Conservation (phyloP, 2,329 filamentous ascomycete species). For the Incumbomyces lentus region DNA sequence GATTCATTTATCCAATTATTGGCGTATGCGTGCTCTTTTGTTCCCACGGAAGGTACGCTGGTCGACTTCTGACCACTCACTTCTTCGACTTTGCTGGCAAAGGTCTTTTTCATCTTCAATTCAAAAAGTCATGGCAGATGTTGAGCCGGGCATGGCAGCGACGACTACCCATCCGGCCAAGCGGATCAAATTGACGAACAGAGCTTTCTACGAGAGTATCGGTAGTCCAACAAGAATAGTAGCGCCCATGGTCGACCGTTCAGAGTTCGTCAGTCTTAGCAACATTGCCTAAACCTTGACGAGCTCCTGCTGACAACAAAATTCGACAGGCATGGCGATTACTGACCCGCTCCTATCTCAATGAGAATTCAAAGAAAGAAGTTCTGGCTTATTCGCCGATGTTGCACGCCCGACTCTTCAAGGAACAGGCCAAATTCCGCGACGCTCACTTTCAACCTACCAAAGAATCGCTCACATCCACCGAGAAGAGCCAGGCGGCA, state of each 20-base stretch:
- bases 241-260: conserved; percentile 97
- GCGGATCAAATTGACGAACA: conserved; percentile 58
- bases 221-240: conserved; percentile 84
- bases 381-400: conserved; percentile 90
- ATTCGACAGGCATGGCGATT: conserved; percentile 76
- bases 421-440: conserved; percentile 65
- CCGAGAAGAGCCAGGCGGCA: conserved; percentile 25
- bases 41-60: conserved; percentile 2
- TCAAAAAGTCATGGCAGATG: conserved; percentile 11
- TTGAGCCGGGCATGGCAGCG: conserved; percentile 5
- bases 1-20: no score
- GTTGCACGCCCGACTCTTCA: conserved; percentile 86
- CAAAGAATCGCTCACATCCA: conserved; percentile 29
- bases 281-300: conserved; percentile 1
- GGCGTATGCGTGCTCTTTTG: no score
- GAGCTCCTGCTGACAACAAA: conserved; percentile 12
- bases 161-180: conserved; percentile 2
- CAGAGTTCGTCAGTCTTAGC: conserved; percentile 68
- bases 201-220: conserved; percentile 90
- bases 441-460: conserved; percentile 69
- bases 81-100: background rate
- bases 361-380: conserved; percentile 50
- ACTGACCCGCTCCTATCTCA: conserved; percentile 85
- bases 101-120: background rate
- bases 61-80: background rate